Base-by-base conservation (phyloP, 1,284 basidiomycete species). In the Flammula alnicola region DNA sequence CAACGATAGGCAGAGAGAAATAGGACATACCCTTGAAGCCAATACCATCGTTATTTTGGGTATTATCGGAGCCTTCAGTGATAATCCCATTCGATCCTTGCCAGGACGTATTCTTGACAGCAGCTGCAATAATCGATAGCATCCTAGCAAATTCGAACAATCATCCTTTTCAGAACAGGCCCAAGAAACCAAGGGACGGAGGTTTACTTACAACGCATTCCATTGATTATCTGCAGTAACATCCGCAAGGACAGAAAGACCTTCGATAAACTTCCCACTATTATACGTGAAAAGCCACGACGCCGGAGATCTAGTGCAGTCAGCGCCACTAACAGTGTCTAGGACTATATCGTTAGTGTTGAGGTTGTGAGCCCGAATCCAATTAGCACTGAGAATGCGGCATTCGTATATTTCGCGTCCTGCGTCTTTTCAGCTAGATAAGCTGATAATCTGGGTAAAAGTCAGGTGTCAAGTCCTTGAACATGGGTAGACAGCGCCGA, bases 251-350 rank as follows among this genome's bases (percentile, higher is more conserved):
- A 80, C 69, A 32, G 67, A 72, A 25, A 79, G 61, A 1, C 76
- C 80, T 54, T 81, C 78, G 26, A 81, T 67, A 44, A 67, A 75
- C 50, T 81, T 81, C 29, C 79, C 78, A 30, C 64, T 72, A 52
- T 80, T 81, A 55, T 80, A 80, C 0, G 77, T 80, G 60, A 79
- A 80, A 5, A 76, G 46, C 70, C 72, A 76, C 2, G 50, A 66
- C 2, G 69, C 58, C 1, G 75, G 68, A 0, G 75, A 75, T 27
- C 74, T 63, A 2, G 69, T 63, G 61, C 78, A 81, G 44, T 77
- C 70, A 17, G 69, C 63, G 3, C 64, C 76, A 52, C 74, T 65
- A 38, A 80, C 68, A 5, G 72, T 72, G 58, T 81, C 79, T 12
- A 80, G 67, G 3, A 77, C 68, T 12, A 81, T 67, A 42, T 68